Base-by-base conservation (phyloP, 2,329 filamentous ascomycete genomes). In the Diaporthe humulicola region DNA sequence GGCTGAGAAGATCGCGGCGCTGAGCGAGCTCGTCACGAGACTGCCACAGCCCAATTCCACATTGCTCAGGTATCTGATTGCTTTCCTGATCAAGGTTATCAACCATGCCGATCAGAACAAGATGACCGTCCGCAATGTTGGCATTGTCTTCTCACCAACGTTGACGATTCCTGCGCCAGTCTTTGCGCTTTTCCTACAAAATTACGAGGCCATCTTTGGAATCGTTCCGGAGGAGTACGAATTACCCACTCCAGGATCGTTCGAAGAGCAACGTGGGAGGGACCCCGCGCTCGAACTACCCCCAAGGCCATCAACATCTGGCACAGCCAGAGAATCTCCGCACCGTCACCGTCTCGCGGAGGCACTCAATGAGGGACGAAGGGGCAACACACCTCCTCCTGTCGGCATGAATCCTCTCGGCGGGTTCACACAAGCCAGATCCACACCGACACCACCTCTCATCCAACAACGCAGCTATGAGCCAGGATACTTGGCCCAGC, bases 51-150 rank as follows among this genome's bases (percentile, higher is more conserved):
- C 93, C 48, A 99, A 99, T 77, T 90, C 93, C 61, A 92, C 94
- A 3, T 87, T 99, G 57, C 88, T 99, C 52, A 93, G 93, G 79
- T 95, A 97, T 77, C 87, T 99, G 73, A 94, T 96, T 64, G 91
- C 94, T 4, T 98, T 98, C 85, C 85, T 99, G 79, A 95, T 98
- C 81, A 93, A 94, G 80, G 96, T 99, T 79, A 95, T 98, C 81
- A 95, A 97, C 83, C 95, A 98, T 79, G 89, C 95, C 9, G 93
- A 94, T 79, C 88, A 93, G 76, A 99, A 99, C 87, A 98, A 98
- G 88, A 99, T 99, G 97, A 98, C 94, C 15, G 94, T 98, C 71
- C 93, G 96, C 78, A 99, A 99, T 81, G 95, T 99, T 72, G 96
- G 97, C 77, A 98, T 99, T 79, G 96, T 99, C 73, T 99, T 99